These are phyloP conservation scores for Hibiscus trionum DNA, from an alignment of 345 rosid genomes.

Conservation along the genomic window DNA sequence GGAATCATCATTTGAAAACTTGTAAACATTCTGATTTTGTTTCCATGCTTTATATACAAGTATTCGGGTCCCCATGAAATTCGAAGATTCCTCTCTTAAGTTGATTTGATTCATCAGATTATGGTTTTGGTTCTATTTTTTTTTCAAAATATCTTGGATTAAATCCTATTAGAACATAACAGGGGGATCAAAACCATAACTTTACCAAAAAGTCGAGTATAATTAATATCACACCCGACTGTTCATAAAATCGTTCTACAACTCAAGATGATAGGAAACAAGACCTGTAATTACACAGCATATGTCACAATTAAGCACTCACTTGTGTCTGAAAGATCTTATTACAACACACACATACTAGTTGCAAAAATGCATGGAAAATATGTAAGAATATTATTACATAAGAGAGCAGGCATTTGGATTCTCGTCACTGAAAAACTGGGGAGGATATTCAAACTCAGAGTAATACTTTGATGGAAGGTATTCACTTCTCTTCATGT, in stretches of 20 bases:
- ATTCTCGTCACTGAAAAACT: conserved; percentile 66
- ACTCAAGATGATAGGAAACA: background rate
- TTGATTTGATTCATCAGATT: no score
- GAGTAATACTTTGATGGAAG: conserved; percentile 31
- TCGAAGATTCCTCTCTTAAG: no score
- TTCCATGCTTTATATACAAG: background rate
- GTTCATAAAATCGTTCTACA: background rate
- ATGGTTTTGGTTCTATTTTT: no score
- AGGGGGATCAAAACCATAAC: background rate
- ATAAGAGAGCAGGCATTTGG: conserved; percentile 62
- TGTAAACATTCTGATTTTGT: background rate
- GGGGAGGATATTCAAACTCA: conserved; percentile 37
- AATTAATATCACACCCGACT: background rate
- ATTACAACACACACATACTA: background rate
- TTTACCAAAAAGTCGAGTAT: background rate
- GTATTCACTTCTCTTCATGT: conserved; percentile 36
- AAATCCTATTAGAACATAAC: background rate
- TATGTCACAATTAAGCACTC: background rate
- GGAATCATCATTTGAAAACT: background rate
- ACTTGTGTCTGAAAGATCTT: background rate
- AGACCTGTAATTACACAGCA: background rate
- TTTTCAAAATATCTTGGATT: background rate
- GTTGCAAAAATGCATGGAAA: background rate
- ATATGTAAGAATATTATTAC: conserved; percentile 11
- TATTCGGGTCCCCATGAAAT: background rate